Percentiles rank a stretch among this genome's conserved stretches.
Evolutionary conservation across 2,329 filamentous ascomycete species (phyloP).

Genomic region (Ophiostoma piceae): DNA sequence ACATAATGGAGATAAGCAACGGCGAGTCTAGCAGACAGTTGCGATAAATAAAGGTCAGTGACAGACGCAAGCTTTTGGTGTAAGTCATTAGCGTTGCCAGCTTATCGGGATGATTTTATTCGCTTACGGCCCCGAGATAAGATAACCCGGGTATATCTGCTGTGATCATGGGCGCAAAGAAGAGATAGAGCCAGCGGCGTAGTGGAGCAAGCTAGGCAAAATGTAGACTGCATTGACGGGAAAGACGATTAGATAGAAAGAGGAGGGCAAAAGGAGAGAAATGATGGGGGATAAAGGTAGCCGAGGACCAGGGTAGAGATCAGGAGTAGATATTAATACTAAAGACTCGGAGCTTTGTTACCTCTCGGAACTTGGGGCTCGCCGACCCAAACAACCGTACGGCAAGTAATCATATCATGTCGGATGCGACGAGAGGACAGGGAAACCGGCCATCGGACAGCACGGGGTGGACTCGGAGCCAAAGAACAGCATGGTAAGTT

Average conservation of each 20-base stretch:
- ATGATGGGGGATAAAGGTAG: neutral
- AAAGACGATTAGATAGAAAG: neutral
- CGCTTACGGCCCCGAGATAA: neutral
- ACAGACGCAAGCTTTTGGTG: neutral
- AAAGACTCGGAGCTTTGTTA: neutral
- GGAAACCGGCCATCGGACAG: neutral
- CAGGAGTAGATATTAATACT: constrained; percentile 4
- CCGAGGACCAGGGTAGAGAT: neutral
- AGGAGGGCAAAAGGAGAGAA: neutral
- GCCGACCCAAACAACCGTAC: neutral
- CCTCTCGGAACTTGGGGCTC: constrained; percentile 4
- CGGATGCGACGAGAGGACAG: neutral
- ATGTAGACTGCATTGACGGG: neutral
- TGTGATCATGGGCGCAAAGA: neutral
- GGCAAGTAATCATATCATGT: neutral
- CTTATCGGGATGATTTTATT: neutral
- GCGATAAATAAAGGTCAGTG: neutral
- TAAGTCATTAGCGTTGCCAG: neutral
- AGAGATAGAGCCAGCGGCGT: neutral
- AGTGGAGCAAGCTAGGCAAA: constrained; percentile 2
- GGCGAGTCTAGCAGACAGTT: neutral
- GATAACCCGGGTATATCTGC: neutral
- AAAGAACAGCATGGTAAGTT: constrained; percentile 19
- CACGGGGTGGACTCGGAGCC: constrained; percentile 16
- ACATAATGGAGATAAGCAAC: neutral